Evolutionary conservation across 306 rosid genomes (phyloP), one percentile per base, ranked within the genome.

Genomic region (Ceratonia siliqua): DNA sequence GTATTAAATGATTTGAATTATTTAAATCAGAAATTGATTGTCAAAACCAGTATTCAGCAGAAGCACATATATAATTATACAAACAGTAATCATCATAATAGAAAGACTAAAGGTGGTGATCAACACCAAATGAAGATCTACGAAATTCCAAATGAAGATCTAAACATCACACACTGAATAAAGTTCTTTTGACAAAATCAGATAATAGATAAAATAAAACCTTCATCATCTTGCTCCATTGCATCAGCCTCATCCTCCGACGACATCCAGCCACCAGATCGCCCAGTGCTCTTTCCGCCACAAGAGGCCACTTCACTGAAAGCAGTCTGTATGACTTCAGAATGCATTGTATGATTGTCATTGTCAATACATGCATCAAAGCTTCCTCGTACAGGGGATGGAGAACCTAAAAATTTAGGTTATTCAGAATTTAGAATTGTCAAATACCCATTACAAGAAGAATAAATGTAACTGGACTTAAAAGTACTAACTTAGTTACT

Each of bases 181-280:
- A 22, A 64, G 63, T 13, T 45, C 12, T 55, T 65, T 15, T 46
- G 3, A 28, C 12, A 15, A 43, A 68, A 68, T 27, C 8, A 42
- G 13, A n/a, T 36, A 1, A 56, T 36, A 61, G 3, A 25, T 62
- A 55, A 58, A 64, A 48, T 55, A 79, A 64, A 64, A 95, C 98
- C 98, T 80, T 84, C 97, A 70, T 83, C 95, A 79, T 92, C 96
- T 73, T 88, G 90, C 52, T 88, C 95, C 89, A 86, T 87, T 69
- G 92, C 80, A 75, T 91, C 99, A 41, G 73, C 83, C 77, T 95
- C 99, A 76, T 95, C 99, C 78, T 95, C 99, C 20, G 98, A 92
- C 39, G 97, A 90, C 12, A 89, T 80, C 99, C 99, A 95, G 71
- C 97, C 94, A 78, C 89, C 68, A 25, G 89, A 79, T 78, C 70